phyloP scores from a whole-genome alignment of 2,329 filamentous ascomycete genomes.

The Pestalotiopsis sp. region DNA sequence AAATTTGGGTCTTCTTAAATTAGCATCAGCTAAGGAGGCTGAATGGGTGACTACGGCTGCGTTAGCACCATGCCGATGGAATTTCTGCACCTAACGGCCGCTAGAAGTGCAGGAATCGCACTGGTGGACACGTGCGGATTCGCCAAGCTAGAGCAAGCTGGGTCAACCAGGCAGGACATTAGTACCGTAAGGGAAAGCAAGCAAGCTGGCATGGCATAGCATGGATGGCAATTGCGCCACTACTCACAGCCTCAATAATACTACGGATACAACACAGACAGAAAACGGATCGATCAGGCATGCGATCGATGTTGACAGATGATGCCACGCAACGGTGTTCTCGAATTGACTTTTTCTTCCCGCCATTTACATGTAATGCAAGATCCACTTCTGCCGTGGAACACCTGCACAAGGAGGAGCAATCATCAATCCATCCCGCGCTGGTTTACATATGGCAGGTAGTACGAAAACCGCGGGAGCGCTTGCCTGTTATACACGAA shows the following conservation, averaged over 20 bases:
- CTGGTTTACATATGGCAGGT: background rate
- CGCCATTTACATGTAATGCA: background rate
- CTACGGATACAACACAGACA: too few species aligned
- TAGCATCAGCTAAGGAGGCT: background rate
- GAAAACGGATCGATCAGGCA: too few species aligned
- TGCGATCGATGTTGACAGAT: too few species aligned
- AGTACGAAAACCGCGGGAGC: background rate
- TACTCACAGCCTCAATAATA: background rate
- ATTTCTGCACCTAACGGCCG: conserved; percentile 3
- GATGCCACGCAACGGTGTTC: too few species aligned
- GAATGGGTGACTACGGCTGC: background rate
- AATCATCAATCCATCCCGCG: background rate
- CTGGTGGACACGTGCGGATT: background rate
- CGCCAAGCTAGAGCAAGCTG: background rate
- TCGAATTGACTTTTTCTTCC: background rate
- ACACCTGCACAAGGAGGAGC: background rate
- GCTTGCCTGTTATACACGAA: background rate
- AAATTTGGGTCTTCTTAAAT: background rate
- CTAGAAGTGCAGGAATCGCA: background rate
- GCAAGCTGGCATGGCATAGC: background rate
- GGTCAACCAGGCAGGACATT: background rate
- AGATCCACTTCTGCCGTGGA: background rate
- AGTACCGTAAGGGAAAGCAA: background rate
- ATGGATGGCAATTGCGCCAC: background rate
- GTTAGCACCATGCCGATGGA: background rate